Base-by-base conservation (phyloP, 257 asterid species). In the Ballota nigra region DNA sequence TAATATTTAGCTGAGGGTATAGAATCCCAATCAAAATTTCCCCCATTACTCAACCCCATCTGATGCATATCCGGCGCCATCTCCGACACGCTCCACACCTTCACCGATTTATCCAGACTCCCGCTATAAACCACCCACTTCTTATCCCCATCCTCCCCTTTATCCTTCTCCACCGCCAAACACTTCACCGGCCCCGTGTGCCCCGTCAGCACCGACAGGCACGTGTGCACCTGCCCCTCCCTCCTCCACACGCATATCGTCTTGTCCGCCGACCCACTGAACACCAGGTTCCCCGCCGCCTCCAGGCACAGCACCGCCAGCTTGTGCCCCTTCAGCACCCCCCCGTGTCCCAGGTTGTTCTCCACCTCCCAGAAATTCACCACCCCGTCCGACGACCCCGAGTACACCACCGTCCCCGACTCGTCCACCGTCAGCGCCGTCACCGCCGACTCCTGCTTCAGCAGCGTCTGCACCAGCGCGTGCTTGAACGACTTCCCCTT, bases 211-310 rank as follows among this genome's bases (percentile, higher is more conserved):
- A 59, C 65, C 24, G 65, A 59, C 22, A 59, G 38, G 3, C 65
- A 59, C 11, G 41, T 59, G 16, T 59, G 65, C 43, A 59, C 65
- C 23, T 59, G 65, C 23, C 65, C 65, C 22, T 59, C 65, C 20
- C 65, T 59, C 41, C 65, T 31, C 65, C 65, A 59, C 65, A 59
- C 65, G 33, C 65, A 59, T 59, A 59, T 59, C 13, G 65, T 59
- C 65, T 59, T 59, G 6, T 59, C 65, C 41, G 65, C 65, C 24
- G 65, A 59, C 40, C 65, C 65, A 2, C 65, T 59, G 23, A 59
- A 59, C 43, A 59, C 65, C 43, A 59, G 0, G 7, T 59, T 59
- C 43, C 65, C 65, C 41, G 65, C 65, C 43, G 43, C 65, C 23
- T 40, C 65, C 43, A 59, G 65, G 65, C 65, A 59, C 23, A 59